Evolutionary conservation across 192 early-diverging fungal species (phyloP).

Genomic region (Entomortierella beljakovae): DNA sequence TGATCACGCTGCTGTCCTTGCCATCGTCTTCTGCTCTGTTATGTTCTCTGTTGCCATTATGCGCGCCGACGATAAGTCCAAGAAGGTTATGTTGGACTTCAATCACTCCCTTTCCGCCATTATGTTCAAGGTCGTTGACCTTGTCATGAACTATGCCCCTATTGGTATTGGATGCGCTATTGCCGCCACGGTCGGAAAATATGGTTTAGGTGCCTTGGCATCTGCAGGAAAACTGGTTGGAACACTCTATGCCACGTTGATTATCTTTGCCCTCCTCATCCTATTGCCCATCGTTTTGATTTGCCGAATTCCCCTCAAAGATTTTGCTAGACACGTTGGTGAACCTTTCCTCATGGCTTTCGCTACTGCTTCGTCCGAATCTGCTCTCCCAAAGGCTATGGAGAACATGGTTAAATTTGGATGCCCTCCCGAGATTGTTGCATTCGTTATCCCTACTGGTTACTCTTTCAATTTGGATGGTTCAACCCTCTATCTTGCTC

Average conservation of each 20-base stretch:
- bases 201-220: slow-evolving; percentile 67
- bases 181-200: slow-evolving; percentile 69
- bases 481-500: slow-evolving; percentile 77
- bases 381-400: slow-evolving; percentile 77
- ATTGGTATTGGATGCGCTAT: slow-evolving; percentile 74
- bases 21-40: slow-evolving; percentile 72
- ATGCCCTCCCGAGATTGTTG: slow-evolving; percentile 70
- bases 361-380: slow-evolving; percentile 78
- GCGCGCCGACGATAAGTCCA: slow-evolving; percentile 52
- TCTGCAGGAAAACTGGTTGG: slow-evolving; percentile 76
- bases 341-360: slow-evolving; percentile 80
- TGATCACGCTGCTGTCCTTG: slow-evolving; percentile 53
- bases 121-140: slow-evolving; percentile 73
- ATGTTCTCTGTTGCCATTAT: slow-evolving; percentile 74
- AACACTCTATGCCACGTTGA: slow-evolving; percentile 66
- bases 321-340: slow-evolving; percentile 62
- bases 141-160: slow-evolving; percentile 76
- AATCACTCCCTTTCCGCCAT: slow-evolving; percentile 64
- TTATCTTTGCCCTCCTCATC: slow-evolving; percentile 67
- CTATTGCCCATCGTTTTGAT: slow-evolving; percentile 70
- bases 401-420: slow-evolving; percentile 77
- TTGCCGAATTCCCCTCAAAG: slow-evolving; percentile 63
- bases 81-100: slow-evolving; percentile 63
- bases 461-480: slow-evolving; percentile 87
- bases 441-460: slow-evolving; percentile 76